Evolutionary conservation across 768 basidiomycete genomes (phyloP).

Genomic region (Naganishia randhawae): DNA sequence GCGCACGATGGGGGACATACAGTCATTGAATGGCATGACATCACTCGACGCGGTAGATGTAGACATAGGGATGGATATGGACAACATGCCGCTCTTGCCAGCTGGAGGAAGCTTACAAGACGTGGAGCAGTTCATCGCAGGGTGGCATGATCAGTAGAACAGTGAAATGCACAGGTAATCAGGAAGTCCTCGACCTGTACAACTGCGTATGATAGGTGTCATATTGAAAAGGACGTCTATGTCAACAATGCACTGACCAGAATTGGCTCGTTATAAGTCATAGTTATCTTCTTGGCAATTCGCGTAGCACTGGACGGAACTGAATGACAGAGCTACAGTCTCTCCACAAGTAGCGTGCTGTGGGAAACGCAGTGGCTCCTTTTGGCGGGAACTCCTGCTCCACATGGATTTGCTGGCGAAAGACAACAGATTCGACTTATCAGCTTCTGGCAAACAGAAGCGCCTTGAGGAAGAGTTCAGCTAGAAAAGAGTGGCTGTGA

Average conservation of each 20-base stretch:
- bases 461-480: neutral
- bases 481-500: neutral
- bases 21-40: slow-evolving; percentile 48
- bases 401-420: neutral
- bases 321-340: too few relatives aligned
- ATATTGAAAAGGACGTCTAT: neutral
- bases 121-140: slow-evolving; percentile 26
- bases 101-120: slow-evolving; percentile 11
- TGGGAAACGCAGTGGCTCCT: too few relatives aligned
- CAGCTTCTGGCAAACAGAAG: neutral
- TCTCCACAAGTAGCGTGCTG: too few relatives aligned
- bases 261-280: too few relatives aligned
- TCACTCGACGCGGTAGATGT: slow-evolving; percentile 53
- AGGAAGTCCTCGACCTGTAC: neutral
- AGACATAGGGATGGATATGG: slow-evolving; percentile 45
- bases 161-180: neutral
- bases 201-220: neutral
- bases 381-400: too few relatives aligned
- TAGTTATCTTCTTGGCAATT: too few relatives aligned
- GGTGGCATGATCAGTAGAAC: slow-evolving; percentile 13
- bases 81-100: slow-evolving; percentile 22
- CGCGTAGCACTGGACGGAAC: too few relatives aligned
- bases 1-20: slow-evolving; percentile 6
- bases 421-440: neutral
- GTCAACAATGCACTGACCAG: neutral